Conservation (phyloP, 2,329 filamentous ascomycete genomes). For the Diplodia mutila region DNA sequence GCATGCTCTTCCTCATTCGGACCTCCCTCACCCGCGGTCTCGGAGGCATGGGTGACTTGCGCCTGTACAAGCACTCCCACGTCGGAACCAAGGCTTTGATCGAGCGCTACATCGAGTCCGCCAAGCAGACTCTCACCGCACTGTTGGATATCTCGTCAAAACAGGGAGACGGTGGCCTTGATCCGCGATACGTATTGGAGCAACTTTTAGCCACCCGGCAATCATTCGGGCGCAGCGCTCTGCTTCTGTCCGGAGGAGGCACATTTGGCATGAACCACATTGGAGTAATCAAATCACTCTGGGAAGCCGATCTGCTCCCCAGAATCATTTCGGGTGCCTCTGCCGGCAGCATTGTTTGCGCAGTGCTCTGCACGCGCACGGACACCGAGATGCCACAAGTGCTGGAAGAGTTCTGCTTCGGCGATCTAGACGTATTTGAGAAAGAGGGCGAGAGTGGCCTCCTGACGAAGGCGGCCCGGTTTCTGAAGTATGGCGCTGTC, state of each 20-base stretch:
- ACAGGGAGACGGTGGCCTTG: slow-evolving; percentile 54
- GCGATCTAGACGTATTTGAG: slow-evolving; percentile 82
- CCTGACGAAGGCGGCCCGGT: slow-evolving; percentile 68
- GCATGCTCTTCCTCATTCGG: slow-evolving; percentile 80
- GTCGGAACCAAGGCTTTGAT: slow-evolving; percentile 86
- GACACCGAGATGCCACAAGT: slow-evolving; percentile 77
- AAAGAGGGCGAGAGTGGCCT: slow-evolving; percentile 65
- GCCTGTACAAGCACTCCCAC: slow-evolving; percentile 81
- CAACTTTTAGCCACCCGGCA: slow-evolving; percentile 73
- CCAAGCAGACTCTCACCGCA: slow-evolving; percentile 72
- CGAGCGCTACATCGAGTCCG: slow-evolving; percentile 82
- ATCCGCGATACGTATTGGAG: slow-evolving; percentile 66
- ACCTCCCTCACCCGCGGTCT: slow-evolving; percentile 80
- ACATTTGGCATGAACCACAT: slow-evolving; percentile 94
- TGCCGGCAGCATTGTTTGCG: slow-evolving; percentile 82
- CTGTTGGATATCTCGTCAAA: slow-evolving; percentile 66
- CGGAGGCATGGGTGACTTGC: slow-evolving; percentile 81
- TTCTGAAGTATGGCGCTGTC: slow-evolving; percentile 81
- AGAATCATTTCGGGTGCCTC: slow-evolving; percentile 87
- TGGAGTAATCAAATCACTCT: slow-evolving; percentile 81
- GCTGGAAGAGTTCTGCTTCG: slow-evolving; percentile 72
- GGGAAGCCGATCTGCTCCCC: slow-evolving; percentile 73
- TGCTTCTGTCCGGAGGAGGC: slow-evolving; percentile 82
- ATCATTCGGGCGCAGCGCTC: slow-evolving; percentile 81
- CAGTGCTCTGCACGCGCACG: slow-evolving; percentile 75